phyloP scores from a whole-genome alignment of 2,329 filamentous ascomycete genomes.

The Thielaviopsis musarum region DNA sequence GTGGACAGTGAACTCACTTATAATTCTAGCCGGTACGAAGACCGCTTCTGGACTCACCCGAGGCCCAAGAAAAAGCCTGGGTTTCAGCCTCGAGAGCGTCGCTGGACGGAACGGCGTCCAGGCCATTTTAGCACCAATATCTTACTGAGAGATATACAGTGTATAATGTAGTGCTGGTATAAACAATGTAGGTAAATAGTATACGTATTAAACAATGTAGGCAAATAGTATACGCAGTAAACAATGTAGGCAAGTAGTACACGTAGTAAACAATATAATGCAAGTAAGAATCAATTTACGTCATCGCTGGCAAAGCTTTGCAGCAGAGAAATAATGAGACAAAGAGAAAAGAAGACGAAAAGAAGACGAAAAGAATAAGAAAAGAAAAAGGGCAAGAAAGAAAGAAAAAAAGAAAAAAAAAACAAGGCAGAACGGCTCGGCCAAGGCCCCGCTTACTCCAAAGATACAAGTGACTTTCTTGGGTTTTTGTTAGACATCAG shows the following conservation, averaged over 20 bases:
- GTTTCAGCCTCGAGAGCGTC: not conserved
- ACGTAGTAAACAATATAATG: not conserved
- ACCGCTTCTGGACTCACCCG: not conserved
- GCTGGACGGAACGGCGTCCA: not conserved
- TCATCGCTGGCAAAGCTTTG: not conserved
- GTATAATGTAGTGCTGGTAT: too few species aligned
- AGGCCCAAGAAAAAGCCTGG: not conserved
- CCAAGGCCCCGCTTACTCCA: too few species aligned
- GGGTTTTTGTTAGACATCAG: too few species aligned
- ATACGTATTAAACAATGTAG: too few species aligned
- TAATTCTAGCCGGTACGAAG: not conserved
- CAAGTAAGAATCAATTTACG: not conserved
- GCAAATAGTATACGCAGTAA: too few species aligned
- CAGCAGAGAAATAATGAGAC: not conserved
- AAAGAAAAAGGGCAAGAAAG: not conserved
- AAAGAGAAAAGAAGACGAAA: not conserved
- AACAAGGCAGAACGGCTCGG: too few species aligned
- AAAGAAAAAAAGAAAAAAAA: not conserved
- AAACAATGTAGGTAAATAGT: too few species aligned
- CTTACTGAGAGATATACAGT: too few species aligned
- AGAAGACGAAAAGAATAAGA: not conserved
- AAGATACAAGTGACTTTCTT: too few species aligned
- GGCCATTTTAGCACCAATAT: not conserved
- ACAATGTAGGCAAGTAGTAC: too few species aligned
- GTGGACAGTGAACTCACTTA: not conserved